Base-by-base conservation (phyloP, 2,329 filamentous ascomycete genomes). In the Botrytis fragariae region DNA sequence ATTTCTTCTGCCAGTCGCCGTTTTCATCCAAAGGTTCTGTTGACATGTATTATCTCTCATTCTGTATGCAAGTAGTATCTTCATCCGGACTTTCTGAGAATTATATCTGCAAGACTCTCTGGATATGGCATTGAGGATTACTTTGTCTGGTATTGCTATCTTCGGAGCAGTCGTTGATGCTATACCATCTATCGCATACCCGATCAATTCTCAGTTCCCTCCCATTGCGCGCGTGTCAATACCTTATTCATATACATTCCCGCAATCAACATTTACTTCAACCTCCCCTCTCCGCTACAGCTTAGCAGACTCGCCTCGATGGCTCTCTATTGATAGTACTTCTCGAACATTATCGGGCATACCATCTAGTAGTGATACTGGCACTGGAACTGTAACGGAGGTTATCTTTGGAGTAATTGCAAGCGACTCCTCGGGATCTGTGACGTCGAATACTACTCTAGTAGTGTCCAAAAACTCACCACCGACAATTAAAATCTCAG, bases 161-260 rank as follows among this genome's bases (percentile, higher is more conserved):
- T 74, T 76, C 60, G 70, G 76, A 77, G 74, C 57, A 48, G 37
- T 77, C 57, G 63, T 73, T 29, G 65, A 74, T 76, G 84, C 83
- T 64, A 79, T 79, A 73, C 81, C 83, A 76, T 79, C 76, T 73
- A 79, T 85, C 67, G 84, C 85, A 64, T 95, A 95, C 77, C 94
- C 94, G 0, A 86, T 97, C 81, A 97, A 96, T 82, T 90, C 93
- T 3, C 94, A 97, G 81, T 87, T 97, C 1, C 94, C 94, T 45
- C 91, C 92, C 5, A 91, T 95, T 71, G 94, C 93, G 32, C 88
- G 92, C 76, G 85, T 92, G 74, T 88, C 87, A 59, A 80, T 91
- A 77, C 85, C 86, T 3, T 96, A 93, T 82, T 87, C 85, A 16
- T 94, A 95, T 79, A 85, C 88, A 44, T 92, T 97, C 78, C 91